Percentiles rank a stretch among this genome's conserved stretches.
These are phyloP conservation scores for Caryopteris hybrid DNA, from an alignment of 305 asterid species.

Conservation along the genomic window DNA sequence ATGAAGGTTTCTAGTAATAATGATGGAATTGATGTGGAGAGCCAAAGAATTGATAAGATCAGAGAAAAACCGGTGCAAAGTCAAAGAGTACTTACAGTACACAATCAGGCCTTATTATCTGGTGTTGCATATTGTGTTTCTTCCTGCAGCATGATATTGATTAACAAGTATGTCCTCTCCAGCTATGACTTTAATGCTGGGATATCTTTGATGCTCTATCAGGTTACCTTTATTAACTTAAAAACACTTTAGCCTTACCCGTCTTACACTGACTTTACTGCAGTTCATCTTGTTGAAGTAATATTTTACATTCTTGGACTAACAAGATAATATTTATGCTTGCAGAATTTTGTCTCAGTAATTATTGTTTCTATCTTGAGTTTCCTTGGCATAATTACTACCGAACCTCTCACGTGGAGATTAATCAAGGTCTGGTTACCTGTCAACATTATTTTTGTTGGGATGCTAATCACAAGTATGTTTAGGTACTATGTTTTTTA, in stretches of 20 bases:
- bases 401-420: slow-evolving; percentile 87
- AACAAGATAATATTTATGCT: slow-evolving; percentile 12
- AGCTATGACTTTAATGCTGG: slow-evolving; percentile 84
- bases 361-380: slow-evolving; percentile 56
- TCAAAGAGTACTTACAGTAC: slow-evolving; percentile 34
- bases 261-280: neutral
- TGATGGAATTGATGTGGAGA: slow-evolving; percentile 60
- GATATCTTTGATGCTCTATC: slow-evolving; percentile 90
- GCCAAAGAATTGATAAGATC: slow-evolving; percentile 39
- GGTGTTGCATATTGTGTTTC: slow-evolving; percentile 83
- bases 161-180: slow-evolving; percentile 91
- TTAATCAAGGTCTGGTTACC: slow-evolving; percentile 91
- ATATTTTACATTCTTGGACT: slow-evolving; percentile 4
- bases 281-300: neutral
- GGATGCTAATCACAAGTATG: slow-evolving; percentile 97
- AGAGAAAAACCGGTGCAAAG: slow-evolving; percentile 33
- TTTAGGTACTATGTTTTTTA: slow-evolving; percentile 58
- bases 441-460: slow-evolving; percentile 81
- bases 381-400: slow-evolving; percentile 58
- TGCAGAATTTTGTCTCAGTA: slow-evolving; percentile 85
- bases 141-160: slow-evolving; percentile 89
- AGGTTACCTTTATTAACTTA: slow-evolving; percentile 41
- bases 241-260: neutral
- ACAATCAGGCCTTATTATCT: slow-evolving; percentile 69
- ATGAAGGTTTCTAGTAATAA: slow-evolving; percentile 45